Conservation (phyloP, 176 grass and related monocot species). For the Oryza glaberrima region DNA sequence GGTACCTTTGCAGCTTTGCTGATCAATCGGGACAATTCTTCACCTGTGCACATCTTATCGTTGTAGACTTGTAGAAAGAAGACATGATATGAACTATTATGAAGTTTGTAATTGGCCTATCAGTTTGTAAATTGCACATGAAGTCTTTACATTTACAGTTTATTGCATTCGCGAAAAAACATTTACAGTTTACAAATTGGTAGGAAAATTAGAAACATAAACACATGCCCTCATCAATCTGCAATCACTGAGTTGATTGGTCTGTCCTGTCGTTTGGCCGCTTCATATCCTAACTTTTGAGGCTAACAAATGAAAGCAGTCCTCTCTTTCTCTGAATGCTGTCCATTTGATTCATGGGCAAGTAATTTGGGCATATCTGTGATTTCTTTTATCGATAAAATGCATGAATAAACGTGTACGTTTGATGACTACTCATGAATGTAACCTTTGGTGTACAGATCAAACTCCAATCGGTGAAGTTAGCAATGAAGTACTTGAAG, state of each 20-base stretch:
- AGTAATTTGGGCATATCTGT: background rate
- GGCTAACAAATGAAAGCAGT: background rate
- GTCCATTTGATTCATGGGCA: background rate
- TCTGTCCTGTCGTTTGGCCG: conserved; percentile 1
- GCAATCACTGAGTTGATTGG: background rate
- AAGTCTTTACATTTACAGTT: background rate
- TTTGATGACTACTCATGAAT: conserved; percentile 22
- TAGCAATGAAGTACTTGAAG: conserved; percentile 89
- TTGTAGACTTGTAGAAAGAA: background rate
- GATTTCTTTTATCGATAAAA: background rate
- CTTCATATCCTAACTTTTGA: background rate
- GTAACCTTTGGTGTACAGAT: conserved; percentile 55
- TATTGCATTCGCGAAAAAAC: background rate
- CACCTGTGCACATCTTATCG: background rate
- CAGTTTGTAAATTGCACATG: background rate
- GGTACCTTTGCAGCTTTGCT: background rate
- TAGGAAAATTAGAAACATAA: background rate
- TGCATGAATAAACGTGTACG: background rate
- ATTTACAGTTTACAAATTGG: background rate
- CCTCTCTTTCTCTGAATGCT: background rate
- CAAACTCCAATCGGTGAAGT: conserved; percentile 82
- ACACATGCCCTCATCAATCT: background rate
- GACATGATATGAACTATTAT: background rate
- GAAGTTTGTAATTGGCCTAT: background rate
- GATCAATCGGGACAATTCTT: background rate